These are phyloP conservation scores for Fusarium ambrosium DNA, from an alignment of 2,329 filamentous ascomycete species.

Conservation along the genomic window DNA sequence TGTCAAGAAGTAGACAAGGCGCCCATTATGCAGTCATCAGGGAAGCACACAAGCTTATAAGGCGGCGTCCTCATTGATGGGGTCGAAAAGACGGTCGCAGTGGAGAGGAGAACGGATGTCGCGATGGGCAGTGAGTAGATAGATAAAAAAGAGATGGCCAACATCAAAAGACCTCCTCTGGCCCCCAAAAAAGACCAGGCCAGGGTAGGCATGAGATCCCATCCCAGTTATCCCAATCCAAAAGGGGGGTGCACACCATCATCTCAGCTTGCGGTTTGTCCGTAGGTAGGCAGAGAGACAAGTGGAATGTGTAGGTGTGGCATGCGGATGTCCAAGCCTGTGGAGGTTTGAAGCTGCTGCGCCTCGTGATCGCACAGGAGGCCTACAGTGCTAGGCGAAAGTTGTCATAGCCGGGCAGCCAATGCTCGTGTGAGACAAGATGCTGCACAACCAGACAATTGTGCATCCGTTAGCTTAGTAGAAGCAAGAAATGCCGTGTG, in stretches of 20 bases:
- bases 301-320: neutral
- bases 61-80: constrained; percentile 24
- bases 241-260: neutral
- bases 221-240: constrained; percentile 23
- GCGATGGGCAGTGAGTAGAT: constrained; percentile 29
- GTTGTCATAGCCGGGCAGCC: constrained; percentile 6
- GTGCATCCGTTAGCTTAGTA: constrained; percentile 9
- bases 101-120: neutral
- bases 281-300: constrained; percentile 7
- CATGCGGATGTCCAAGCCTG: neutral
- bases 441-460: constrained; percentile 23
- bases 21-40: constrained; percentile 28
- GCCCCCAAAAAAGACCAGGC: constrained; percentile 33
- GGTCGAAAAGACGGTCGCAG: constrained; percentile 23
- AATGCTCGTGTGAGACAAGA: constrained; percentile 20
- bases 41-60: constrained; percentile 35
- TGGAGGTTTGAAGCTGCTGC: constrained; percentile 28
- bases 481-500: constrained; percentile 13
- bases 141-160: neutral
- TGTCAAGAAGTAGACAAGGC: constrained; percentile 24
- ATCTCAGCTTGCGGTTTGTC: constrained; percentile 1
- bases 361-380: constrained; percentile 36
- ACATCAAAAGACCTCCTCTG: constrained; percentile 7
- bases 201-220: constrained; percentile 13
- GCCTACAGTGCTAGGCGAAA: constrained; percentile 22